phyloP scores from a whole-genome alignment of 495 filamentous ascomycete species.

The Bathelium albidoporum region DNA sequence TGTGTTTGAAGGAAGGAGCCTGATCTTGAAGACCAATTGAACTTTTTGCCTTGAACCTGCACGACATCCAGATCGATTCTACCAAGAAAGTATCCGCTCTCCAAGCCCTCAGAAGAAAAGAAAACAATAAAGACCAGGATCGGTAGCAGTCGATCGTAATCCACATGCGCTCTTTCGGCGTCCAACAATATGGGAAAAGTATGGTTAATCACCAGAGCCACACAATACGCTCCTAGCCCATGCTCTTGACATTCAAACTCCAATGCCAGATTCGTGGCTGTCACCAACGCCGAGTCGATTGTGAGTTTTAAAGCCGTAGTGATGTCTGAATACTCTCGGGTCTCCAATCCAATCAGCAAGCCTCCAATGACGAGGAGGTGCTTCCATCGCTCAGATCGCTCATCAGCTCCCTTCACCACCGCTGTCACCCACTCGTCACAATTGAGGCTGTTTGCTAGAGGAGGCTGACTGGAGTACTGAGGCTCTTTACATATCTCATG shows the following conservation, averaged over 20 bases:
- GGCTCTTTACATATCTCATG: slow-evolving; percentile 38
- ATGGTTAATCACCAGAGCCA: slow-evolving; percentile 68
- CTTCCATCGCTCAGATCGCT: slow-evolving; percentile 76
- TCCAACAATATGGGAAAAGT: slow-evolving; percentile 66
- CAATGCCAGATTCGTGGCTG: slow-evolving; percentile 67
- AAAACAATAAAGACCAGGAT: slow-evolving; percentile 58
- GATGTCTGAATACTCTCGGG: slow-evolving; percentile 52
- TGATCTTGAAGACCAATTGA: slow-evolving; percentile 60
- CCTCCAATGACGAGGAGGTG: slow-evolving; percentile 75
- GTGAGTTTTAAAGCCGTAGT: slow-evolving; percentile 53
- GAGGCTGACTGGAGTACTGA: not conserved
- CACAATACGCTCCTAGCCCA: slow-evolving; percentile 45
- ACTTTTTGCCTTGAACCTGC: slow-evolving; percentile 48
- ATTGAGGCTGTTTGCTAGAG: slow-evolving; percentile 8
- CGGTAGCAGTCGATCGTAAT: slow-evolving; percentile 66
- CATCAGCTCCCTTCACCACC: slow-evolving; percentile 73
- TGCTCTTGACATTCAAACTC: slow-evolving; percentile 43
- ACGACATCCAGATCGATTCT: slow-evolving; percentile 67
- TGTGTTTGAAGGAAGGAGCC: slow-evolving; percentile 37
- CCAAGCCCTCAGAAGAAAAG: slow-evolving; percentile 61
- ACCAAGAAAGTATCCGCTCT: slow-evolving; percentile 71
- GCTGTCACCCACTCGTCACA: slow-evolving; percentile 75
- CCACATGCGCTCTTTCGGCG: slow-evolving; percentile 40
- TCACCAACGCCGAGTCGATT: slow-evolving; percentile 66
- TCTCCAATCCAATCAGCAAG: slow-evolving; percentile 71